Base-by-base conservation (phyloP, 768 basidiomycete genomes). In the Leccinum sublutescens region DNA sequence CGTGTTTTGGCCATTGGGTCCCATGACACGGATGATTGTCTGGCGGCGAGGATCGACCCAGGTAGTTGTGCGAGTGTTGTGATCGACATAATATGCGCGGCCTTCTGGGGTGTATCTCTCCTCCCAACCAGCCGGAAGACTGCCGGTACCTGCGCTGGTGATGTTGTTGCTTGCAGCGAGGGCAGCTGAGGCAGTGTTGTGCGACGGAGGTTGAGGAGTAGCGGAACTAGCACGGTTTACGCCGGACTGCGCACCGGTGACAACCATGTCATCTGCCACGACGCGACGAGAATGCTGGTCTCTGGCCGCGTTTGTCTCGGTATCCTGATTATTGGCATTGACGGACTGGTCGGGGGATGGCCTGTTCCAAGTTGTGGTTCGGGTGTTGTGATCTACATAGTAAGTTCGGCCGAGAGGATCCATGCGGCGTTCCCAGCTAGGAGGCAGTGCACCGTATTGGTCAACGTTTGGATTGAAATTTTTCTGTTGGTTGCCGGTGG, bases 21-120 rank as follows among this genome's bases (percentile, higher is more conserved):
- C 95, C 88, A 98, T 91, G 51, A 98, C 95, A 62, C 96, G 94
- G 60, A 98, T 89, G 61, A 98, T 85, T 11, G 95, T 94, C 77
- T 98, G 97, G 50, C 97, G 87, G 52, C 97, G 89, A 40, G 97
- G 97, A 72, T 99, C 97, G 23, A 98, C 95, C 97, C 97, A 99
- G n/a, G 97, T 99, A 33, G 97, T 98, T 19, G 97, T 98, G 51
- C 97, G 86, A 11, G 96, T 98, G 71, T 99, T 99, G 78, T 99
- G 97, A 73, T 99, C 97, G 52, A 99, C 97, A 74, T 97, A 99
- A 77, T 99, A 99, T 2, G 97, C 94, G 43, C 97, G 86, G 19
- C 97, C 97, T 77, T 99, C 97, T 0, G 95, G 95, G 3, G 97
- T 99, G 76, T 95, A 96, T 38, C 97, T 85, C 77, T 98, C 97